phyloP scores from a whole-genome alignment of 2,329 filamentous ascomycete genomes.

The Tolypocladium inflatum region DNA sequence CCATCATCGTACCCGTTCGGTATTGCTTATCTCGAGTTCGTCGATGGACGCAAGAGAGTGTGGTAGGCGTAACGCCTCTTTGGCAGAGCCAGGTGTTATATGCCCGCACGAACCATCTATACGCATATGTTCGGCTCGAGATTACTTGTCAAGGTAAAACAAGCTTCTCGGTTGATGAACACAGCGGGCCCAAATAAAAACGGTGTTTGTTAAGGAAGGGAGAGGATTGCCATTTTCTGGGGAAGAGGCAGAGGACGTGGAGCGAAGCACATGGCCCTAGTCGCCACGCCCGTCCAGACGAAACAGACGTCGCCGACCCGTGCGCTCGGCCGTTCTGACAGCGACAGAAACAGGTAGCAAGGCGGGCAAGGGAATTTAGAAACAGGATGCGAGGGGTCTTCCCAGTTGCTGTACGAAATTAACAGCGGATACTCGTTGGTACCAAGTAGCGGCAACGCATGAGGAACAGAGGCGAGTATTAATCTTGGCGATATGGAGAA shows the following conservation, averaged over 20 bases:
- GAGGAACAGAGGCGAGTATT: background rate
- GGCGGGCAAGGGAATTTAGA: background rate
- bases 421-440: background rate
- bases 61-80: slow-evolving; percentile 10
- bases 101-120: background rate
- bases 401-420: background rate
- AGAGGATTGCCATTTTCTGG: background rate
- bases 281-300: background rate
- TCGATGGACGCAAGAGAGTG: background rate
- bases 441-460: background rate
- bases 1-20: background rate
- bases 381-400: background rate
- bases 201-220: background rate
- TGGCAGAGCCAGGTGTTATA: slow-evolving; percentile 1
- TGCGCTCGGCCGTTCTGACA: background rate
- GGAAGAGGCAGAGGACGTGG: background rate
- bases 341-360: background rate
- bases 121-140: background rate
- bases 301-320: background rate
- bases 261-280: background rate
- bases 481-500: background rate
- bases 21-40: background rate
- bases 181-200: background rate
- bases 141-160: background rate
- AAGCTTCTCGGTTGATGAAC: background rate